A percentile compares a stretch with the other conserved stretches of the same genome.
Evolutionary conservation across 441 rosid genomes (phyloP).

Genomic region (Populus hybrid): DNA sequence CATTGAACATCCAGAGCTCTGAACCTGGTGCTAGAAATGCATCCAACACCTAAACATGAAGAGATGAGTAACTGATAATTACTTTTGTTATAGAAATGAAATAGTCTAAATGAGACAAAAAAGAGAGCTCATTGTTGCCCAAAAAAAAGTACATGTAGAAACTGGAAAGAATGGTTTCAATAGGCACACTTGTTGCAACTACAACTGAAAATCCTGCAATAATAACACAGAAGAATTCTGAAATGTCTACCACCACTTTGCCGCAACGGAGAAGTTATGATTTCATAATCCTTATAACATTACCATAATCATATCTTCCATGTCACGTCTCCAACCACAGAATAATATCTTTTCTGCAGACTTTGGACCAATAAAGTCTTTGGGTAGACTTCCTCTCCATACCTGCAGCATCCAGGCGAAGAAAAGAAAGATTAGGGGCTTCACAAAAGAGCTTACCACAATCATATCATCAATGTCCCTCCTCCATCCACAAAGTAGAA

Average conservation of each 20-base stretch:
- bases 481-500: constrained; percentile 92
- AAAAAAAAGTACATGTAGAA: not conserved
- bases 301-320: constrained; percentile 85
- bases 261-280: constrained; percentile 29
- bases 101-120: not conserved
- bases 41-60: constrained; percentile 56
- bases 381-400: constrained; percentile 63
- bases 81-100: not conserved
- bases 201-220: constrained; percentile 8
- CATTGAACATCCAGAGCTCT: constrained; percentile 87
- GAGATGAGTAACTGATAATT: constrained; percentile 8
- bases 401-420: constrained; percentile 68
- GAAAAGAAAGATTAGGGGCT: constrained; percentile 62
- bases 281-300: constrained; percentile 33
- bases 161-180: not conserved
- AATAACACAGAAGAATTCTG: constrained; percentile 9
- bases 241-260: constrained; percentile 32
- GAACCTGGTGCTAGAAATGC: constrained; percentile 64
- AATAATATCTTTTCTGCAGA: constrained; percentile 62
- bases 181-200: constrained; percentile 10
- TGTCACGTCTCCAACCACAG: constrained; percentile 85
- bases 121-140: not conserved
- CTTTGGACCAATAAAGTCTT: constrained; percentile 54
- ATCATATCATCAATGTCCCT: constrained; percentile 89
- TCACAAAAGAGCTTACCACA: constrained; percentile 63